phyloP scores from a whole-genome alignment of 805 yeast species.

The Teunomyces atbi region DNA sequence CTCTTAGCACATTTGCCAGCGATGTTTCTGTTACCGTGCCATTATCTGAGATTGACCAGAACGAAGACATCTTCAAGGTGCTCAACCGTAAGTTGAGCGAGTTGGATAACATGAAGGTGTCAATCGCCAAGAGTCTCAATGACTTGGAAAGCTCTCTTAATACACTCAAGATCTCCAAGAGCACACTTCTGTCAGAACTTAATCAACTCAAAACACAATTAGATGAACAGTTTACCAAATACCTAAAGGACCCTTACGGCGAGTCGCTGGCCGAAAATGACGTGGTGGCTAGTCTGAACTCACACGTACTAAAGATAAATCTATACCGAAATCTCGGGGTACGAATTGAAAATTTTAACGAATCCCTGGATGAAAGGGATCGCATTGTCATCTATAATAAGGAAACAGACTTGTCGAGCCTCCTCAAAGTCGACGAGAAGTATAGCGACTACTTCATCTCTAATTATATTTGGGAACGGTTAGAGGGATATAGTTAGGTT shows the following conservation, averaged over 20 bases:
- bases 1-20: constrained; percentile 10
- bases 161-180: constrained; percentile 28
- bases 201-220: constrained; percentile 26
- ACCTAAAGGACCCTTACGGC: constrained; percentile 15
- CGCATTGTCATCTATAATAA: constrained; percentile 51
- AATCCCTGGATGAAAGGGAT: constrained; percentile 18
- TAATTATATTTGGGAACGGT: constrained; percentile 75
- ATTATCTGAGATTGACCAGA: constrained; percentile 5
- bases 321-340: constrained; percentile 63
- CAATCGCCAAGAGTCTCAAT: constrained; percentile 51
- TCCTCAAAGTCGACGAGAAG: constrained; percentile 51
- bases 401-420: constrained; percentile 44
- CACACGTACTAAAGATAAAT: constrained; percentile 52
- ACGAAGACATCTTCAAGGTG: constrained; percentile 25
- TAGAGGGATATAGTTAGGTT: constrained; percentile 20
- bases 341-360: constrained; percentile 35
- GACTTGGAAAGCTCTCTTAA: constrained; percentile 46
- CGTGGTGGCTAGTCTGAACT: constrained; percentile 37
- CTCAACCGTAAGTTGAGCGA: constrained; percentile 28
- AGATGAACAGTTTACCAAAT: constrained; percentile 5
- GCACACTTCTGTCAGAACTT: constrained; percentile 36
- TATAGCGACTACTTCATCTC: constrained; percentile 68
- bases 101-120: constrained; percentile 47
- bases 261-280: constrained; percentile 32
- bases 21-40: background rate